Conservation (phyloP, 768 basidiomycete genomes). For the Tylopilus subfusipes region DNA sequence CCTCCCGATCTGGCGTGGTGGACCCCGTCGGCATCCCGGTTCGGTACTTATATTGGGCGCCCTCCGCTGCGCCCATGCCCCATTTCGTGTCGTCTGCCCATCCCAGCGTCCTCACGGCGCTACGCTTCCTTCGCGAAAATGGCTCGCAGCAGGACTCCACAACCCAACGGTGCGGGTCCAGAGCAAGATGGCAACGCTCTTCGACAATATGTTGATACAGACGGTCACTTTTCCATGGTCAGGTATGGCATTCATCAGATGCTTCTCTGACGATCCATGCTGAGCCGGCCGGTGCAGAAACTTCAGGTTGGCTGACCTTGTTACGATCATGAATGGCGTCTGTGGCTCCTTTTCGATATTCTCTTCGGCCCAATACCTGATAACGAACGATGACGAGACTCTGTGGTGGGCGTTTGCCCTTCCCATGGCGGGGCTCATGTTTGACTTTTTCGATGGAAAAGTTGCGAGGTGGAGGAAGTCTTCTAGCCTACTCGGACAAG, state of each 20-base stretch:
- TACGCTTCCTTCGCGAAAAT: conserved; percentile 13
- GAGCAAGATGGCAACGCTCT: conserved; percentile 39
- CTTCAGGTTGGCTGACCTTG: conserved; percentile 95
- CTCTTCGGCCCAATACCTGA: conserved; percentile 84
- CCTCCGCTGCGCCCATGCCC: conserved; percentile 5
- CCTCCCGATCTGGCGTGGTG: neutral
- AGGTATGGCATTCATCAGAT: conserved; percentile 49
- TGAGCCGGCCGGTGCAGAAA: conserved; percentile 53
- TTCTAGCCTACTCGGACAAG: conserved; percentile 93
- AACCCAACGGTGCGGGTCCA: conserved; percentile 16
- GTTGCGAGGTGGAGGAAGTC: conserved; percentile 97
- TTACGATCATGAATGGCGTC: conserved; percentile 98
- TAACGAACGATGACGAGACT: conserved; percentile 73
- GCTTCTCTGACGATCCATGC: conserved; percentile 14
- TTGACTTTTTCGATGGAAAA: conserved; percentile 97
- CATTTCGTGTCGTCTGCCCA: conserved; percentile 32
- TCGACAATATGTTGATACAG: conserved; percentile 81
- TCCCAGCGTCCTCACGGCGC: neutral
- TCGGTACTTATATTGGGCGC: conserved; percentile 6
- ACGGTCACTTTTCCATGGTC: conserved; percentile 97
- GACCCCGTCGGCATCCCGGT: conserved; percentile 13
- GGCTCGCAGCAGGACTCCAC: conserved; percentile 30
- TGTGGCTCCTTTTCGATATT: conserved; percentile 96
- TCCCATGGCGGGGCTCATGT: conserved; percentile 92
- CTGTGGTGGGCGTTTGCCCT: conserved; percentile 84